A percentile compares a stretch with the other conserved stretches of the same genome.
These are phyloP conservation scores for Hirschioporus abietinus DNA, from an alignment of 768 basidiomycete genomes.

Conservation along the genomic window DNA sequence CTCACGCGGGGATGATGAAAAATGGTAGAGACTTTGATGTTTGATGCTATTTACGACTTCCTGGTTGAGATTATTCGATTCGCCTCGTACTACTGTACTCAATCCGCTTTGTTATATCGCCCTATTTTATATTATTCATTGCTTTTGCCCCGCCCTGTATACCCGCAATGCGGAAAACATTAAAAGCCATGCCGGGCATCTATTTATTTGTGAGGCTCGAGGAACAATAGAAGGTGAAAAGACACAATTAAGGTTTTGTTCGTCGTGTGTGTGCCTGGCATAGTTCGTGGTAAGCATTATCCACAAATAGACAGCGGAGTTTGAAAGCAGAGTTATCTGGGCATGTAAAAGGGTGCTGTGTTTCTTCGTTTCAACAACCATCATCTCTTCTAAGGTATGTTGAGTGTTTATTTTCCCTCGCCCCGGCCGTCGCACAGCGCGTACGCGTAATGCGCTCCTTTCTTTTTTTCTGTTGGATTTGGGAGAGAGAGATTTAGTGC, in stretches of 20 bases:
- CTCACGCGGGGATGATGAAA: conserved; percentile 69
- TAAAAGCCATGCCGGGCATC: not conserved
- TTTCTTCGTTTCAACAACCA: conserved; percentile 47
- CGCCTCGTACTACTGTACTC: not conserved
- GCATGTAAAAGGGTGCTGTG: conserved; percentile 13
- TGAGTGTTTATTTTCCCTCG: no score
- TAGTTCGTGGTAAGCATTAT: not conserved
- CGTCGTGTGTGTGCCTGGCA: not conserved
- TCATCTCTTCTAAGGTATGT: conserved; percentile 62
- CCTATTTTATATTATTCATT: not conserved
- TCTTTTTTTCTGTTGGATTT: conserved; percentile 8
- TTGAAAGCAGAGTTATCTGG: conserved; percentile 26
- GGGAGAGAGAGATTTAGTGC: not conserved
- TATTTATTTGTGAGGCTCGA: not conserved
- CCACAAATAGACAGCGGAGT: conserved; percentile 29
- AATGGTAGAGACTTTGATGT: not conserved
- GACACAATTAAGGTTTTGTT: not conserved
- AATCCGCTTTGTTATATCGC: not conserved
- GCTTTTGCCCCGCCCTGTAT: not conserved
- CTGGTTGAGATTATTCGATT: not conserved
- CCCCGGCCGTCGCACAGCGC: not conserved
- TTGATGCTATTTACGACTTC: not conserved
- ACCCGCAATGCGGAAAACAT: not conserved
- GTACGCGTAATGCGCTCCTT: no score
- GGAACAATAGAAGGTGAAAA: not conserved